Base-by-base conservation (phyloP, 1,139 yeast species). In the Debaryomyces udenii region DNA sequence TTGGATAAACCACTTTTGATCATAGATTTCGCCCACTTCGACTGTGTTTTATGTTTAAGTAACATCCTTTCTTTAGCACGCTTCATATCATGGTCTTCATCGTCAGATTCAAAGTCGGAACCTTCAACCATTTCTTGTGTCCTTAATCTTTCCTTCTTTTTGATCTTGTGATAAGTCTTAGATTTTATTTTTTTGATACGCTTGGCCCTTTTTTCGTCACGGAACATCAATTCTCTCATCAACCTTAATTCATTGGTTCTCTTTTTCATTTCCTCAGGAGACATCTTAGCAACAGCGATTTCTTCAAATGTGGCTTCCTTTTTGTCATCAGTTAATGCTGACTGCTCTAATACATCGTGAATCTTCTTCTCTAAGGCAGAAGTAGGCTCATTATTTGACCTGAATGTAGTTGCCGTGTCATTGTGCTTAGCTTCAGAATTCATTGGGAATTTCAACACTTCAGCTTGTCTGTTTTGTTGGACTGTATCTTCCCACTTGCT, bases 211-310 rank as follows among this genome's bases (percentile, higher is more conserved):
- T 83, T 80, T 67, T 93, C 97, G 56, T 93, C 97, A 57, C 98
- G 78, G 66, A 90, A 93, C 96, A 93, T 88, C 48, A 93, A 76
- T 57, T 93, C 99, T 49, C 99, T 79, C 97, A 90, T 90, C 56
- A 86, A 66, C 52, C 98, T 78, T 51, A 93, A 76, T 62, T 93
- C 96, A 43, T 81, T 78, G 10, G 95, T 85, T 50, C 96, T 78
- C 57, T 83, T 80, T 46, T 73, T 70, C 67, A 91, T 68, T 40
- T 94, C 99, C 48, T 86, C 96, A 20, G 86, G 79, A 0, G 94
- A 76, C 61, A 93, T 65, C 52, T 86, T 83, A 2, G 94, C 89
- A n/a, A 85, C 78, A 10, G 89, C 93, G 32, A 89, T 77, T 45
- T 91, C 90, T 61, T 93, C 97, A 62, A 90, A 91, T 3, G 87